Conservation (phyloP, 371 early-diverging fungal genomes). For the Funneliformis caledonium region DNA sequence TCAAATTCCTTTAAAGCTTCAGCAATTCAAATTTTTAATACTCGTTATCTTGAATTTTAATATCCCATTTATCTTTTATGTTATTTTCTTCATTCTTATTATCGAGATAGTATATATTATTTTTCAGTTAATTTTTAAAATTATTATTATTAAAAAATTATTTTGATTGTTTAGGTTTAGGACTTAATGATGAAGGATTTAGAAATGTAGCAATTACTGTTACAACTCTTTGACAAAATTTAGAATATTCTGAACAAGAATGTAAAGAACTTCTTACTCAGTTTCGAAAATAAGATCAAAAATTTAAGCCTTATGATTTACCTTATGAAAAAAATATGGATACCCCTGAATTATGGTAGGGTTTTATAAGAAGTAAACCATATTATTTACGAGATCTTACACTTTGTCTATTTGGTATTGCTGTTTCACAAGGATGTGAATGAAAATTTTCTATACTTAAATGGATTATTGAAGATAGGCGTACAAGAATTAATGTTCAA, state of each 20-base stretch:
- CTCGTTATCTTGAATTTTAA: neutral
- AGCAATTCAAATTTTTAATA: constrained; percentile 8
- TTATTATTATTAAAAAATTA: neutral
- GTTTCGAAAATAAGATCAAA: neutral
- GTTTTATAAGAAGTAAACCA: neutral
- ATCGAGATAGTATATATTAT: neutral
- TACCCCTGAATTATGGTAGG: neutral
- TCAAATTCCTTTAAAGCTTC: neutral
- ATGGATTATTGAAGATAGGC: neutral
- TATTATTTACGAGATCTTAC: neutral
- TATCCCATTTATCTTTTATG: neutral
- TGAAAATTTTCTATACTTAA: constrained; percentile 1
- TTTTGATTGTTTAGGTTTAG: neutral
- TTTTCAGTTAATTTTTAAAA: neutral
- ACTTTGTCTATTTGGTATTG: neutral
- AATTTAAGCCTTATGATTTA: neutral
- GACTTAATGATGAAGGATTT: neutral
- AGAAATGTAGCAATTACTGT: neutral
- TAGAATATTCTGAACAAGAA: neutral
- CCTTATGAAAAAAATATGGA: neutral
- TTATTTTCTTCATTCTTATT: neutral
- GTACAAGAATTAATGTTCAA: neutral
- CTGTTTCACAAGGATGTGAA: neutral
- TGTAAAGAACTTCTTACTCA: neutral
- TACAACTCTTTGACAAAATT: neutral